Conservation (phyloP, 179 eudicot species). For the Spergularia azorica region DNA sequence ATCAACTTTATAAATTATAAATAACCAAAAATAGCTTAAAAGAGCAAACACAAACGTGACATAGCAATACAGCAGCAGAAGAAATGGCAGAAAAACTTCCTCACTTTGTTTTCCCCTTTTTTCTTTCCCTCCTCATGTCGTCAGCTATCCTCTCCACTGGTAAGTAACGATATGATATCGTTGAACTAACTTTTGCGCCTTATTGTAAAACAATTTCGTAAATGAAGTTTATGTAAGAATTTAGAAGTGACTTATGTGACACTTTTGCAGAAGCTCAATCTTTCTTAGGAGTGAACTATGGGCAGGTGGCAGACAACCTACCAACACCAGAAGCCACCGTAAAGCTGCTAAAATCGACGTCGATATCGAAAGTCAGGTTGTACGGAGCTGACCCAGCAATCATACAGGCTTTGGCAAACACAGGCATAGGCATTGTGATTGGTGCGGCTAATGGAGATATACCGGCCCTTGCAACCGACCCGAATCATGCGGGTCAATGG, state of each 20-base stretch:
- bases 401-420: slow-evolving; percentile 66
- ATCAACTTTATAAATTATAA: background rate
- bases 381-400: slow-evolving; percentile 77
- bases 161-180: background rate
- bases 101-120: background rate
- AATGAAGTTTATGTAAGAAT: no score
- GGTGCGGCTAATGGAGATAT: slow-evolving; percentile 81
- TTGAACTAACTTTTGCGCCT: background rate
- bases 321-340: slow-evolving; percentile 73
- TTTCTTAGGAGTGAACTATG: slow-evolving; percentile 80
- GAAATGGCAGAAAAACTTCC: slow-evolving; percentile 30
- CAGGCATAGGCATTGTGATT: slow-evolving; percentile 64
- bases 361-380: slow-evolving; percentile 63
- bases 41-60: slow-evolving; percentile 1
- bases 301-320: slow-evolving; percentile 77
- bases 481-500: slow-evolving; percentile 67
- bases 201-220: no score
- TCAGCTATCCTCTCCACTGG: slow-evolving; percentile 22
- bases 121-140: slow-evolving; percentile 22
- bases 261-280: slow-evolving; percentile 54
- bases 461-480: slow-evolving; percentile 70
- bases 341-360: slow-evolving; percentile 59
- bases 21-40: background rate
- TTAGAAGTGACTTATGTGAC: background rate
- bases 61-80: background rate